phyloP scores from a whole-genome alignment of 768 basidiomycete genomes.

The Boletus eberwhitei region DNA sequence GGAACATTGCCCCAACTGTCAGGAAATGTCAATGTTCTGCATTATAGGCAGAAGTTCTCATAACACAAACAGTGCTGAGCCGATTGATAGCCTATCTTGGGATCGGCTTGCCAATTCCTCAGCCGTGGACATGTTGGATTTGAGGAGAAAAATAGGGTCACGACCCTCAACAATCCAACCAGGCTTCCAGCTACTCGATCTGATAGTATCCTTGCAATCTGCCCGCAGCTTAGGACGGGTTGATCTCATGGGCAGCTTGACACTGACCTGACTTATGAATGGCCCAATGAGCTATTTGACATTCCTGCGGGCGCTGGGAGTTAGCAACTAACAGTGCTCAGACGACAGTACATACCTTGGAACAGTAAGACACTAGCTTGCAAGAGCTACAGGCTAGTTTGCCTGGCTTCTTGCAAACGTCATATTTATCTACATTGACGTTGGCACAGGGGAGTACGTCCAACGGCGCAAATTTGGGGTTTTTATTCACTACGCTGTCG shows the following conservation, averaged over 20 bases:
- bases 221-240: background rate
- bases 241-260: background rate
- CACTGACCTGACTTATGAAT: constrained; percentile 36
- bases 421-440: constrained; percentile 21
- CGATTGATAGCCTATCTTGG: constrained; percentile 26
- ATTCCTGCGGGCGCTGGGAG: constrained; percentile 27
- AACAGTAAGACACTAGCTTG: constrained; percentile 44
- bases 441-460: constrained; percentile 37
- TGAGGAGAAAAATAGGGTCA: constrained; percentile 16
- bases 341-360: constrained; percentile 21
- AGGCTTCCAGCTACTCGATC: constrained; percentile 19
- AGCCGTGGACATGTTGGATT: background rate
- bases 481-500: background rate
- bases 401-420: constrained; percentile 31
- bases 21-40: background rate
- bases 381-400: constrained; percentile 31
- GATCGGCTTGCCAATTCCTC: constrained; percentile 12
- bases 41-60: background rate
- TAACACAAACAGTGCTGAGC: constrained; percentile 23
- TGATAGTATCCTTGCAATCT: constrained; percentile 27
- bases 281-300: constrained; percentile 41
- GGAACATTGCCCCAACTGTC: constrained; percentile 35
- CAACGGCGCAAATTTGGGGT: constrained; percentile 24
- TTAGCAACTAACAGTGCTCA: background rate
- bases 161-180: constrained; percentile 24